Evolutionary conservation across 2,329 filamentous ascomycete species (phyloP).

Genomic region (Neoarthrinium moseri): DNA sequence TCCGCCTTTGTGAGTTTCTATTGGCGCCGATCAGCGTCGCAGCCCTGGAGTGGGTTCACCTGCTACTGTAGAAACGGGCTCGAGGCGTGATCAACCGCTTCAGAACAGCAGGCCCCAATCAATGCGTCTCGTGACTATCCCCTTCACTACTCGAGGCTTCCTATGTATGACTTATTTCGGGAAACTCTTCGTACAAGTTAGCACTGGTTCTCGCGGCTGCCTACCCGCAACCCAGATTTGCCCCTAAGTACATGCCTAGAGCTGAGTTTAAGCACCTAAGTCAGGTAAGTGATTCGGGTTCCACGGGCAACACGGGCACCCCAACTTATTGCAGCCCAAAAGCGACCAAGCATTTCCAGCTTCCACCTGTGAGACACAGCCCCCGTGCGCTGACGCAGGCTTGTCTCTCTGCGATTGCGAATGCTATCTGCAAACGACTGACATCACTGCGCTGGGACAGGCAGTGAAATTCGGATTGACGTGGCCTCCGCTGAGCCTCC

Average conservation of each 20-base stretch:
- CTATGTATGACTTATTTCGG: no score
- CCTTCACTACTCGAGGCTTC: no score
- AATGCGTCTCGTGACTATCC: no score
- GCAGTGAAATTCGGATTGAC: neutral
- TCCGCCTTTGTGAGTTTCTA: no score
- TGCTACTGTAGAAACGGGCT: neutral
- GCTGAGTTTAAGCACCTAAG: neutral
- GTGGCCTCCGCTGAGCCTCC: constrained; percentile 8
- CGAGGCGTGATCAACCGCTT: neutral
- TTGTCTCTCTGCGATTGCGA: neutral
- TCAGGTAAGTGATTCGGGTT: no score
- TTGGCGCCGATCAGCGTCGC: neutral
- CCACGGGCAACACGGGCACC: neutral
- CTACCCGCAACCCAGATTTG: neutral
- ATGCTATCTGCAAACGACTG: neutral
- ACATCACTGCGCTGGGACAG: constrained; percentile 3
- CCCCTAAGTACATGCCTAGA: neutral
- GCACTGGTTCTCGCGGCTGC: neutral
- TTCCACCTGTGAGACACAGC: neutral
- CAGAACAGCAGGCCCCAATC: neutral
- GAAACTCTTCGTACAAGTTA: neutral
- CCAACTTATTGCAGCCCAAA: neutral
- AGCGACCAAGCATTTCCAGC: neutral
- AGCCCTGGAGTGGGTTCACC: neutral
- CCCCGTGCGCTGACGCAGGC: neutral